Base-by-base conservation (phyloP, 1,139 yeast species). In the Yamadazyma diddensiae region DNA sequence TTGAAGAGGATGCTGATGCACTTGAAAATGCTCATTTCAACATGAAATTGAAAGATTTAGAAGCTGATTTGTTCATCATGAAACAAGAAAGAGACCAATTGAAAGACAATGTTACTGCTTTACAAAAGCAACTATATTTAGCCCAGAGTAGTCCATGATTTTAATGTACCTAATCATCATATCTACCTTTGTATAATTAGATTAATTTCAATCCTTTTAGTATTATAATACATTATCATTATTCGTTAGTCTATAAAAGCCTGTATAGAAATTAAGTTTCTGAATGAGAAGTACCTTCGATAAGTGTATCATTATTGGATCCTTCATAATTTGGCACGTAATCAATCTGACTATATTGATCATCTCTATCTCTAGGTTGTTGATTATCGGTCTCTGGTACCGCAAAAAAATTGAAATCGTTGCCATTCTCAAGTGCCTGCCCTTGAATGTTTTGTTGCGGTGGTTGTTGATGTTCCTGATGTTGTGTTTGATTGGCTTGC, bases 1-100 rank as follows among this genome's bases (percentile, higher is more conserved):
- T 49, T 19, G 70, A 60, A 17, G 74, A 72, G 22, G 75, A 71
- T n/a, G 70, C 65, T 20, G 66, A 60, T 30, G 74, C 66, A 33
- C 67, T 77, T 36, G 64, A 67, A 29, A 75, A 71, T 43, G 86
- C 86, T 24, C 90, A 83, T 46, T 82, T 73, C 50, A 83, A 81
- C 45, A 69, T 86, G 65, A 85, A 82, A 56, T 71, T 87, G 28
- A 79, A 84, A 49, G 95, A 87, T 49, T 65, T 87, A 49, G 85
- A 86, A 48, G 95, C 95, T 2, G 95, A 86, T 53, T 65, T 87
- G 48, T 83, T 74, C 47, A 82, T 87, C 41, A 70, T 82, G 48
- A 81, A 79, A 47, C 92, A 86, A 57, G 96, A 87, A 58, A 74
- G 94, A 45, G 94, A 87, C 51, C 84, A 80, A 47, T 64, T 85